Base-by-base conservation (phyloP, 768 basidiomycete species). In the Galerina marginata region DNA sequence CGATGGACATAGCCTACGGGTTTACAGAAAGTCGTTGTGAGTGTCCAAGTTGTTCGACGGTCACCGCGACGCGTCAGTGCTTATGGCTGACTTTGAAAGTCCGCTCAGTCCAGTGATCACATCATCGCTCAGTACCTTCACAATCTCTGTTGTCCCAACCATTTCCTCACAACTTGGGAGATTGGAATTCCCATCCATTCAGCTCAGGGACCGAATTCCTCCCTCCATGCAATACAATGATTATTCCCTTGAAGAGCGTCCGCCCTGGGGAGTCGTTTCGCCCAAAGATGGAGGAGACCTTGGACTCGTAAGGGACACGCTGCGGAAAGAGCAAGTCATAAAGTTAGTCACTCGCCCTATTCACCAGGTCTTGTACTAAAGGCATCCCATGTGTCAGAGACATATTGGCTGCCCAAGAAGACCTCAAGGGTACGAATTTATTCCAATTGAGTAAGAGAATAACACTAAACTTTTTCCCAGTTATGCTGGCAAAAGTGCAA, bases 271-370 rank as follows among this genome's bases (percentile, higher is more conserved):
- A 7, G 70, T 75, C 49, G 75, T 77, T 6, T 72, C 80, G 15
- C 74, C 78, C 43, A 69, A 67, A 40, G 69, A 81, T 16, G 84
- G 80, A 47, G 59, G 64, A 16, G 90, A 93, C 68, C 80, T 90
- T 40, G 71, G 69, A 14, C 44, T 75, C 38, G 82, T 95, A 40
- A 86, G 85, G 63, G 90, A 92, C 65, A 88, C 93, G 6, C 78
- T 95, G 53, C 81, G 76, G 71, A 95, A 93, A 67, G 93, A 95
- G 70, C 79, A 87, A 57, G 65, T 90, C 9, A 83, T 95, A 71
- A 91, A 89, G 93, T 93, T 62, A 40, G 87, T 76, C 20, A 40
- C 37, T 29, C 12, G 44, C 39, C 44, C 14, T 42, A 36, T 9
- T 39, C 36, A 10, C 1, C 37, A 14, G 39, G 25, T 36, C 5